phyloP scores from a whole-genome alignment of 148 eudicot genomes.

The Chenopodium album region DNA sequence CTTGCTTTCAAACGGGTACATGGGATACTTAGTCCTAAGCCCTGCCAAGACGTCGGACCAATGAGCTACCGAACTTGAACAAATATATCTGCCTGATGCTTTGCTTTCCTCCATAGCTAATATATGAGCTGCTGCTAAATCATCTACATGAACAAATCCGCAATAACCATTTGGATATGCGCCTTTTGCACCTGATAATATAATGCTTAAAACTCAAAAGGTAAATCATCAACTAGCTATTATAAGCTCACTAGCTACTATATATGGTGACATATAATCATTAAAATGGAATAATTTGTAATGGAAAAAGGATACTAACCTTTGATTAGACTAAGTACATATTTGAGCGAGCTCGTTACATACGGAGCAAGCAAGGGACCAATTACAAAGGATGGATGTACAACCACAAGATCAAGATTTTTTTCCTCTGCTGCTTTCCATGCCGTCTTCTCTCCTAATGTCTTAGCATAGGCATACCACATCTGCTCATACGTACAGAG shows the following conservation, averaged over 20 bases:
- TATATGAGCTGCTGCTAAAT: slow-evolving; percentile 57
- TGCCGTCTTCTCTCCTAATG: slow-evolving; percentile 63
- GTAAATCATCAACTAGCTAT: neutral
- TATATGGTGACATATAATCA: too few relatives aligned
- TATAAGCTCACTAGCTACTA: too few relatives aligned
- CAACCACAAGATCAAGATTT: slow-evolving; percentile 61
- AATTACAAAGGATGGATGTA: slow-evolving; percentile 64
- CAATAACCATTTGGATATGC: slow-evolving; percentile 50
- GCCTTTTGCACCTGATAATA: slow-evolving; percentile 38
- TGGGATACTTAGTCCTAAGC: slow-evolving; percentile 62
- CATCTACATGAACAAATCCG: slow-evolving; percentile 72
- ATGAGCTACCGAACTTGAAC: slow-evolving; percentile 63
- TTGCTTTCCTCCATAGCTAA: slow-evolving; percentile 64
- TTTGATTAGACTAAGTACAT: slow-evolving; percentile 42
- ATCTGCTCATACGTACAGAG: slow-evolving; percentile 37
- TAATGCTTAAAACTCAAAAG: neutral
- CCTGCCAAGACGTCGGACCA: slow-evolving; percentile 60
- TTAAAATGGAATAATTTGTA: too few relatives aligned
- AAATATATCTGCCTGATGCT: slow-evolving; percentile 62
- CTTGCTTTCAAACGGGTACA: slow-evolving; percentile 60
- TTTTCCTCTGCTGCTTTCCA: slow-evolving; percentile 57
- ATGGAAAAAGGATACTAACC: slow-evolving; percentile 29
- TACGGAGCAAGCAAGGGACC: slow-evolving; percentile 68
- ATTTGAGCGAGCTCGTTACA: slow-evolving; percentile 60
- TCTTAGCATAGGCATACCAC: slow-evolving; percentile 81